A percentile compares a stretch with the other conserved stretches of the same genome.
phyloP scores from a whole-genome alignment of 768 basidiomycete genomes.

The Amanita polypyramis region DNA sequence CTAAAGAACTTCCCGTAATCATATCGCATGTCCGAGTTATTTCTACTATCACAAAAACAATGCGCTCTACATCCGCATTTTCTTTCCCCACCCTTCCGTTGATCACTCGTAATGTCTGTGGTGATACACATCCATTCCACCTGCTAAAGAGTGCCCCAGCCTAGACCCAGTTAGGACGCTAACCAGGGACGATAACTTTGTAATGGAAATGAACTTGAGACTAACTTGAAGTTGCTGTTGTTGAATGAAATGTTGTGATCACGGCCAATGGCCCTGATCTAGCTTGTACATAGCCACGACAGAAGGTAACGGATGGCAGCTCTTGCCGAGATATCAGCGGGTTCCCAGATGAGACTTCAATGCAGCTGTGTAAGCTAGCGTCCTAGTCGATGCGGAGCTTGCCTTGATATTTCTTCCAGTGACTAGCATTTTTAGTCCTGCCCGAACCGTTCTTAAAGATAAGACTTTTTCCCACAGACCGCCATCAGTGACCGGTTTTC shows the following conservation, averaged over 20 bases:
- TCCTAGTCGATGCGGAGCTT: background rate
- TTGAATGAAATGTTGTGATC: slow-evolving; percentile 13
- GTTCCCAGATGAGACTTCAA: slow-evolving; percentile 30
- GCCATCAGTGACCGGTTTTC: slow-evolving; percentile 38
- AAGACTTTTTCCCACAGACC: slow-evolving; percentile 21
- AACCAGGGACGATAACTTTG: slow-evolving; percentile 23
- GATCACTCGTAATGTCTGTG: background rate
- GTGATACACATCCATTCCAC: background rate
- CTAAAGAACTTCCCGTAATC: background rate
- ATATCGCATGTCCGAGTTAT: too few relatives aligned
- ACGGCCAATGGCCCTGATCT: slow-evolving; percentile 24
- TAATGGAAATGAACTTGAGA: slow-evolving; percentile 11
- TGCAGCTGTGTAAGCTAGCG: slow-evolving; percentile 31
- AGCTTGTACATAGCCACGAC: slow-evolving; percentile 32
- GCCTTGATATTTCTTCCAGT: too few relatives aligned
- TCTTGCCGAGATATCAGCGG: slow-evolving; percentile 27
- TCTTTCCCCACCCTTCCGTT: background rate
- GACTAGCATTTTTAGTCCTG: background rate
- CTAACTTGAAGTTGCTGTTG: slow-evolving; percentile 6
- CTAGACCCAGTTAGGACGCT: slow-evolving; percentile 25
- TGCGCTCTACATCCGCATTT: too few relatives aligned
- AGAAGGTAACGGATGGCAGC: slow-evolving; percentile 27
- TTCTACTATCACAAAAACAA: too few relatives aligned
- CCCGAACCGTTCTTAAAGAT: background rate
- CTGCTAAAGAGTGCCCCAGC: too few relatives aligned